phyloP scores from a whole-genome alignment of 2,329 filamentous ascomycete genomes.

The Xylariaceae sp. region DNA sequence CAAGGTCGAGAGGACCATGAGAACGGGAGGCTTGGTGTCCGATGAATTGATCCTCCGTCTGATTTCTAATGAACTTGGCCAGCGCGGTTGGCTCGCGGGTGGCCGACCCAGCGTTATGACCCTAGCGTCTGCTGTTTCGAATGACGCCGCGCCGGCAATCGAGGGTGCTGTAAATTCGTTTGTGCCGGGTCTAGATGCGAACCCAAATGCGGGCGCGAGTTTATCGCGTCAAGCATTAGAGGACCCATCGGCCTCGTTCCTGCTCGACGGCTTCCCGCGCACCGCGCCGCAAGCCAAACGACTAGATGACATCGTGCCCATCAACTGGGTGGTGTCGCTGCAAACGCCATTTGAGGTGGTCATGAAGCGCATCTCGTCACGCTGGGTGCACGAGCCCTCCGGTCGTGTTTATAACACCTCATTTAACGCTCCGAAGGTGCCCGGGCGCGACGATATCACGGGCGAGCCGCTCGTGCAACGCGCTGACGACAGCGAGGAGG shows the following conservation, averaged over 20 bases:
- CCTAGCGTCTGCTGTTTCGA: slow-evolving; percentile 51
- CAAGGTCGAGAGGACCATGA: slow-evolving; percentile 88
- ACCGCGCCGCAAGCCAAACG: slow-evolving; percentile 80
- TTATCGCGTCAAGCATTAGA: slow-evolving; percentile 58
- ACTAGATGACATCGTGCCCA: slow-evolving; percentile 83
- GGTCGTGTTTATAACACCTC: slow-evolving; percentile 94
- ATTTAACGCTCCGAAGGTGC: slow-evolving; percentile 83
- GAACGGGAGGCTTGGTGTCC: slow-evolving; percentile 84
- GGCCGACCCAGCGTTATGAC: slow-evolving; percentile 57
- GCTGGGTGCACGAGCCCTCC: slow-evolving; percentile 92
- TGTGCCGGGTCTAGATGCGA: slow-evolving; percentile 47
- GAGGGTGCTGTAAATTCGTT: slow-evolving; percentile 46
- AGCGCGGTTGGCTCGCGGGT: slow-evolving; percentile 79
- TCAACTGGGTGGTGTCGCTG: slow-evolving; percentile 90
- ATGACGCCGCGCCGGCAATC: slow-evolving; percentile 36
- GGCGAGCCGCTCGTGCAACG: slow-evolving; percentile 84
- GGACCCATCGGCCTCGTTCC: slow-evolving; percentile 82
- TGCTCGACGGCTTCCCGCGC: slow-evolving; percentile 94
- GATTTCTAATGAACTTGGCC: slow-evolving; percentile 86
- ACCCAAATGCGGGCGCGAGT: slow-evolving; percentile 47
- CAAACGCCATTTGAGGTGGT: slow-evolving; percentile 87
- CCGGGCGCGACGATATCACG: slow-evolving; percentile 86
- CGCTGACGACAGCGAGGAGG: slow-evolving; percentile 83
- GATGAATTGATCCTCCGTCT: slow-evolving; percentile 91
- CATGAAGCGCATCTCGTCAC: slow-evolving; percentile 84